phyloP scores from a whole-genome alignment of 2,329 filamentous ascomycete species.

The Cladorrhinum sp. region DNA sequence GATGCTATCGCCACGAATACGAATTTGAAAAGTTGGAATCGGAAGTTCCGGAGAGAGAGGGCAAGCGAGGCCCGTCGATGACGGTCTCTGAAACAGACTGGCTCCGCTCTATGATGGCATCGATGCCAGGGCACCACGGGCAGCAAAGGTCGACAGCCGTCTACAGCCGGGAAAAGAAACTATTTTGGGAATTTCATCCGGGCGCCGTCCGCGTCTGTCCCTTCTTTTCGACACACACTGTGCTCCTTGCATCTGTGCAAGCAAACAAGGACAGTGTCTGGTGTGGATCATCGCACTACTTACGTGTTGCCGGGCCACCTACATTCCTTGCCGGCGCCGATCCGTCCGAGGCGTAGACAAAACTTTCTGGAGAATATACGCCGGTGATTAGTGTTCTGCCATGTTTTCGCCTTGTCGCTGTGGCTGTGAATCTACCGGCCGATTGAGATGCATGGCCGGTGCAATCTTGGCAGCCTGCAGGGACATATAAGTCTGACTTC shows the following conservation, averaged over 20 bases:
- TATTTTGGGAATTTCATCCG: background rate
- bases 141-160: background rate
- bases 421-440: slow-evolving; percentile 1
- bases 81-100: background rate
- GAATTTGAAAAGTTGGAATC: background rate
- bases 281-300: background rate
- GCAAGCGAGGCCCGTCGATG: background rate
- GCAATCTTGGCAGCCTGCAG: background rate
- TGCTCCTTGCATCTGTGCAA: background rate
- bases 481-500: slow-evolving; percentile 5
- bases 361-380: slow-evolving; percentile 11
- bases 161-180: background rate
- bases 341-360: background rate
- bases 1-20: background rate
- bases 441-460: slow-evolving; percentile 4
- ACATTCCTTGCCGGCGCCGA: slow-evolving; percentile 15
- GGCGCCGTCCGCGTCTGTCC: background rate
- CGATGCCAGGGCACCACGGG: background rate
- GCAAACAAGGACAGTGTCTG: slow-evolving; percentile 7
- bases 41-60: slow-evolving; percentile 9
- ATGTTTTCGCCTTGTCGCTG: background rate
- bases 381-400: background rate
- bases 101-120: slow-evolving; percentile 19
- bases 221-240: background rate
- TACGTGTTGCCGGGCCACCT: slow-evolving; percentile 5